Conservation (phyloP, 768 basidiomycete genomes). For the Rhodotorula kratochvilovae region DNA sequence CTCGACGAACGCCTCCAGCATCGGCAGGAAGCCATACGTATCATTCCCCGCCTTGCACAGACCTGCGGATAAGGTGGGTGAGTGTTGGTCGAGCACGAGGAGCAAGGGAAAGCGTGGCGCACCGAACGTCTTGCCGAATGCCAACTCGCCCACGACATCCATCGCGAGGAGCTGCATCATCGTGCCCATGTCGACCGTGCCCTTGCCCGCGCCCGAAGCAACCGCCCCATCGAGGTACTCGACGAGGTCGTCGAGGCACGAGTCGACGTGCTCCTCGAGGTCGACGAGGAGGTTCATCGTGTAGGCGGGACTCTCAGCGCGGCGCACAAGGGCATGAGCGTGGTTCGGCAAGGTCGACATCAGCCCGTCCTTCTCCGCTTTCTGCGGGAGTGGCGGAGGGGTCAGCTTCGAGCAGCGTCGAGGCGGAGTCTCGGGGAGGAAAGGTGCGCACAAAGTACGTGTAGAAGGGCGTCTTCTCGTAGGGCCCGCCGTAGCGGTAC, state of each 20-base stretch:
- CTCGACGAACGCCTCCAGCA: background rate
- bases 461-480: background rate
- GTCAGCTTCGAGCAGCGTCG: background rate
- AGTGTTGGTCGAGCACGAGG: too few species aligned
- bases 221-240: background rate
- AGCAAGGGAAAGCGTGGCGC: too few species aligned
- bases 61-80: background rate
- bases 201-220: background rate
- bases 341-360: background rate
- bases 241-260: slow-evolving; percentile 1
- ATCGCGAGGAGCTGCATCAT: background rate
- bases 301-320: background rate
- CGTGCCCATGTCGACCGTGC: background rate
- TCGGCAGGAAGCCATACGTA: background rate
- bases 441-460: background rate
- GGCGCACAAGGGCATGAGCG: background rate
- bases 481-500: background rate
- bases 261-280: background rate
- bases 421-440: background rate
- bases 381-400: background rate
- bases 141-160: background rate
- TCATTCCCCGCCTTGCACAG: background rate
- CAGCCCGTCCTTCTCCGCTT: background rate
- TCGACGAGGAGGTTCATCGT: background rate
- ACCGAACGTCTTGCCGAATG: background rate